phyloP scores from a whole-genome alignment of 306 rosid species.

The Fagus crenata region DNA sequence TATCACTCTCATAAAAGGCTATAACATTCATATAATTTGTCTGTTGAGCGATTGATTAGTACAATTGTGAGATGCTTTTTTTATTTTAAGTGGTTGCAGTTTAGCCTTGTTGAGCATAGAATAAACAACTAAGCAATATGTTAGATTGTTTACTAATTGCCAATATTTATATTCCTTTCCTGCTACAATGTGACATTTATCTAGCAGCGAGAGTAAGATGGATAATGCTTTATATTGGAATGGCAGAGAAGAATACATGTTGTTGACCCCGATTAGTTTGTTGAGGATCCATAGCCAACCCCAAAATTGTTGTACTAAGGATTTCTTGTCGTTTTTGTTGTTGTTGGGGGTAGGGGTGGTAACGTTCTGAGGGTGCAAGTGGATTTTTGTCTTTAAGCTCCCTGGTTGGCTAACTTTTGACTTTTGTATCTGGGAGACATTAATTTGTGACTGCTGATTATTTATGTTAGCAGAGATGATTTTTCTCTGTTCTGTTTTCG shows the following conservation, averaged over 20 bases:
- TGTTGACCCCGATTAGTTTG: neutral
- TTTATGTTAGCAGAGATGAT: neutral
- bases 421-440: neutral
- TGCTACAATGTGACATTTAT: too few relatives aligned
- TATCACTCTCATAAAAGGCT: neutral
- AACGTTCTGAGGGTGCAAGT: neutral
- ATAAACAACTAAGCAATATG: too few relatives aligned
- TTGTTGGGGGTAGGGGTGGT: neutral
- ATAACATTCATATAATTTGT: neutral
- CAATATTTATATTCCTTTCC: too few relatives aligned
- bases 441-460: neutral
- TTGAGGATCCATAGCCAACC: neutral
- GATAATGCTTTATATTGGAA: too few relatives aligned
- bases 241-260: too few relatives aligned
- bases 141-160: too few relatives aligned
- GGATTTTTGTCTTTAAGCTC: neutral
- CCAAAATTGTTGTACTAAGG: too few relatives aligned
- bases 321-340: neutral
- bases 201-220: too few relatives aligned
- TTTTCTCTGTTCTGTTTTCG: constrained; percentile 6
- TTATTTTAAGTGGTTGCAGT: too few relatives aligned
- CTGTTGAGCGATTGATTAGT: too few relatives aligned
- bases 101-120: too few relatives aligned
- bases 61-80: too few relatives aligned
- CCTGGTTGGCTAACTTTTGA: neutral